phyloP scores from a whole-genome alignment of 176 grass and related monocot species.

The Hyparrhenia diplandra region DNA sequence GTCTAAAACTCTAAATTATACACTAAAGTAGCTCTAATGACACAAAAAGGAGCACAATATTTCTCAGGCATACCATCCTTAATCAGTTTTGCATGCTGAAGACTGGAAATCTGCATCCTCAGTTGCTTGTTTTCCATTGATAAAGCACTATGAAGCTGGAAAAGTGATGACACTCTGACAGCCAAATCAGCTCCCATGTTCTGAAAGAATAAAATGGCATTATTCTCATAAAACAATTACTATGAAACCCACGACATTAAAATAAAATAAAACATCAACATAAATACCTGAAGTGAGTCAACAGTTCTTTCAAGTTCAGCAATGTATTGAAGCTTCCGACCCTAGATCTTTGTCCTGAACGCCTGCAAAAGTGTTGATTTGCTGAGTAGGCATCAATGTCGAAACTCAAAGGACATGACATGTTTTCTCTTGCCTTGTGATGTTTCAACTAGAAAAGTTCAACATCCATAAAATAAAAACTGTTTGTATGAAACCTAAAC shows the following conservation, averaged over 20 bases:
- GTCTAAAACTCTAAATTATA: neutral
- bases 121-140: slow-evolving; percentile 87
- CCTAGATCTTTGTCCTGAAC: slow-evolving; percentile 96
- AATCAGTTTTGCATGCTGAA: slow-evolving; percentile 75
- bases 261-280: slow-evolving; percentile 18
- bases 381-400: neutral
- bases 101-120: slow-evolving; percentile 54
- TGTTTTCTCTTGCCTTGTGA: neutral
- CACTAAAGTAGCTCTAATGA: neutral
- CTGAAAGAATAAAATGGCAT: slow-evolving; percentile 42
- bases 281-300: slow-evolving; percentile 72
- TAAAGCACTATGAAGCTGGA: slow-evolving; percentile 74
- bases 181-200: slow-evolving; percentile 78
- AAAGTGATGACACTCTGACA: slow-evolving; percentile 71
- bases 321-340: slow-evolving; percentile 98
- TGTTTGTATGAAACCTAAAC: neutral
- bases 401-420: neutral
- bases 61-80: slow-evolving; percentile 68
- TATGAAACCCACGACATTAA: slow-evolving; percentile 15
- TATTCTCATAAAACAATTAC: neutral
- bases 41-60: neutral
- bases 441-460: neutral
- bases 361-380: slow-evolving; percentile 49
- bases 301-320: slow-evolving; percentile 94
- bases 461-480: slow-evolving; percentile 11